Evolutionary conservation across 2,329 filamentous ascomycete genomes (phyloP).

Genomic region (Sclerotinia nivalis): DNA sequence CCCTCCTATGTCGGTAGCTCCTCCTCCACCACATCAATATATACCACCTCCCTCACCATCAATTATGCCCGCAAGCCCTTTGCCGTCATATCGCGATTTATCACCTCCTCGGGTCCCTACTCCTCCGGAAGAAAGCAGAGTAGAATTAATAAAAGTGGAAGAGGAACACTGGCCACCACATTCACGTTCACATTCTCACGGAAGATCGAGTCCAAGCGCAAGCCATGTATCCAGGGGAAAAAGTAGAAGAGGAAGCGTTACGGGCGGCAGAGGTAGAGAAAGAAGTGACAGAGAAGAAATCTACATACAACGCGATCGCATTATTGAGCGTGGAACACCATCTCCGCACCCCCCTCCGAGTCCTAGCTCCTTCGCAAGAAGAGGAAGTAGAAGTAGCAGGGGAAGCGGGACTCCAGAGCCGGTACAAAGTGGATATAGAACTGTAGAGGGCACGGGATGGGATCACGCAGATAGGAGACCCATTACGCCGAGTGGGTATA

Average conservation of each 20-base stretch:
- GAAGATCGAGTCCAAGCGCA: background rate
- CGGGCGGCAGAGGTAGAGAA: background rate
- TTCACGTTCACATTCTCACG: background rate
- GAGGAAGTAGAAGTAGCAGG: background rate
- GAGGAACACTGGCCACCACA: slow-evolving; percentile 16
- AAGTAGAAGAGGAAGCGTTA: background rate
- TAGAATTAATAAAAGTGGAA: slow-evolving; percentile 21
- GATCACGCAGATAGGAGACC: background rate
- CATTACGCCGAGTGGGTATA: slow-evolving; percentile 5
- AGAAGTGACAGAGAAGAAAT: slow-evolving; percentile 4
- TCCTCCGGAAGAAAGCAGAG: slow-evolving; percentile 6
- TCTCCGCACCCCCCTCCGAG: background rate
- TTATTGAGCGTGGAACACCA: slow-evolving; percentile 15
- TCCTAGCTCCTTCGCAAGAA: background rate
- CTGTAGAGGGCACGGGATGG: slow-evolving; percentile 12
- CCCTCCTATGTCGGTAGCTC: background rate
- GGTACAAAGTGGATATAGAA: background rate
- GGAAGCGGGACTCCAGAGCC: background rate
- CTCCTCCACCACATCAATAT: background rate
- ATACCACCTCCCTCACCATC: slow-evolving; percentile 7
- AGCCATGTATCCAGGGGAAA: slow-evolving; percentile 6
- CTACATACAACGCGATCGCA: slow-evolving; percentile 15
- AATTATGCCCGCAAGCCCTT: background rate
- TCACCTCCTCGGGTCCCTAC: slow-evolving; percentile 14
- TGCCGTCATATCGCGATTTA: background rate